Evolutionary conservation across 805 yeast genomes (phyloP).

Genomic region (Yamadazyma philogaea): DNA sequence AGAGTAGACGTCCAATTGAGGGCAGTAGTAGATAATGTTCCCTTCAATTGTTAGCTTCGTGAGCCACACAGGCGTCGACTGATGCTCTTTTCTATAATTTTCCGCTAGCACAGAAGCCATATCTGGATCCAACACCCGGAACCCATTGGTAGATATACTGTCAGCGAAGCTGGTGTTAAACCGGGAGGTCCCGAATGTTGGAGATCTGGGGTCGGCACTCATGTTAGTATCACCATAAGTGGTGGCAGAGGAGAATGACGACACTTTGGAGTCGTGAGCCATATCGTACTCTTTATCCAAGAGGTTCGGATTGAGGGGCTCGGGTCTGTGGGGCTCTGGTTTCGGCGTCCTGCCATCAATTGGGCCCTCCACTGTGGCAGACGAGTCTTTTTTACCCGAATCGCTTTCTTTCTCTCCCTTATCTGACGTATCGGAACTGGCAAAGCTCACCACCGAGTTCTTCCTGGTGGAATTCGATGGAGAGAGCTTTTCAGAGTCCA

Average conservation of each 20-base stretch:
- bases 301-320: neutral
- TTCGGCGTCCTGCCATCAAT: neutral
- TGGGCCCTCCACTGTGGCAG: neutral
- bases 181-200: neutral
- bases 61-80: constrained; percentile 47
- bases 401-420: neutral
- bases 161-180: constrained; percentile 9
- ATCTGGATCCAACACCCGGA: constrained; percentile 16
- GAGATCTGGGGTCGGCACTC: neutral
- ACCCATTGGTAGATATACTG: neutral
- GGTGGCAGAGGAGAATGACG: constrained; percentile 3
- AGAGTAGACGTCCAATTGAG: constrained; percentile 58
- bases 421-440: constrained; percentile 15
- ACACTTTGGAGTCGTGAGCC: neutral
- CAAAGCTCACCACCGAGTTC: constrained; percentile 50
- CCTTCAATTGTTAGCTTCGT: constrained; percentile 58
- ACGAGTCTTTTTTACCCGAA: neutral
- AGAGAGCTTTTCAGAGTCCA: constrained; percentile 30
- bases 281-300: neutral
- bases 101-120: constrained; percentile 29
- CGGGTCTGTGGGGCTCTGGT: neutral
- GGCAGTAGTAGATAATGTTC: constrained; percentile 56
- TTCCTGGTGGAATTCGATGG: constrained; percentile 40
- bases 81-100: constrained; percentile 19
- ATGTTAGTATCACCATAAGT: constrained; percentile 2